A percentile compares a stretch with the other conserved stretches of the same genome.
Conservation (phyloP, 768 basidiomycete genomes). For the Kwoniella europaea region DNA sequence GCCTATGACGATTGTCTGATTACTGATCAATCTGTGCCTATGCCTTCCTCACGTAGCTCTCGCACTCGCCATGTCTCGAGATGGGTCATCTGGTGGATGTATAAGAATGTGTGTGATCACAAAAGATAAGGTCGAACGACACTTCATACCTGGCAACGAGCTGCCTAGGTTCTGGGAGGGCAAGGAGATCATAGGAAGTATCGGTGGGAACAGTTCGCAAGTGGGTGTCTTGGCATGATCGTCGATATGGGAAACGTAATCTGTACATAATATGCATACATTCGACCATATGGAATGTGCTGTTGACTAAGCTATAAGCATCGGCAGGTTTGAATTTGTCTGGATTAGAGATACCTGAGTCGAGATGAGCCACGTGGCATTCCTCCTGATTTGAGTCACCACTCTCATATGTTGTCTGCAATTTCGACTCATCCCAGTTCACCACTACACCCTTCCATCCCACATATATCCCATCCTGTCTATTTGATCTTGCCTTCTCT, state of each 20-base stretch:
- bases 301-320: no score
- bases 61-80: slow-evolving; percentile 92
- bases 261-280: slow-evolving; percentile 12
- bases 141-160: slow-evolving; percentile 89
- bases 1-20: not conserved
- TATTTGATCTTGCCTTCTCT: no score
- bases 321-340: no score
- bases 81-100: slow-evolving; percentile 96
- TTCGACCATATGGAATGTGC: not conserved
- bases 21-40: not conserved
- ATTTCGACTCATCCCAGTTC: no score
- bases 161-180: slow-evolving; percentile 65
- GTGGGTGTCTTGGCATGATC: slow-evolving; percentile 27
- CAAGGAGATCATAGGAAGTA: slow-evolving; percentile 47
- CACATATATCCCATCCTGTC: no score
- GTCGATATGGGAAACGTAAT: not conserved
- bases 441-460: no score
- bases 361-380: no score
- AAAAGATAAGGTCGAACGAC: slow-evolving; percentile 83
- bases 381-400: no score
- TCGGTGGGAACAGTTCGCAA: slow-evolving; percentile 16
- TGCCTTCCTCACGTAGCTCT: slow-evolving; percentile 68
- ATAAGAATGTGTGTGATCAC: slow-evolving; percentile 98
- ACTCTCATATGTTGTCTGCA: no score
- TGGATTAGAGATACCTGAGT: no score